Evolutionary conservation across 805 yeast genomes (phyloP).

Genomic region (Debaryomyces castellii): DNA sequence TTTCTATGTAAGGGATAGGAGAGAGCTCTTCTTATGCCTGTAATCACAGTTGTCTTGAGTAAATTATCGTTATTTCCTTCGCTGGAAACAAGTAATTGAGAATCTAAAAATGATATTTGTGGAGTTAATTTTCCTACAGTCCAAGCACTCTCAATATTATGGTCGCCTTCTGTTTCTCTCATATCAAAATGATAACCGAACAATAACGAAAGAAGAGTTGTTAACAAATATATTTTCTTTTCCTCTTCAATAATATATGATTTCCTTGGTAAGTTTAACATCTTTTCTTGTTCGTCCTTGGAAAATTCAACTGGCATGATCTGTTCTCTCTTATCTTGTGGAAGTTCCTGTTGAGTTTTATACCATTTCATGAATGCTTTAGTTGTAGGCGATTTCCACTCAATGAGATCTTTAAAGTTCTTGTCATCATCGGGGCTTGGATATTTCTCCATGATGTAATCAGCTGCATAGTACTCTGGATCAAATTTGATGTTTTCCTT

Average conservation of each 20-base stretch:
- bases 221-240: slow-evolving; percentile 50
- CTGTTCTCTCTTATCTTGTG: slow-evolving; percentile 18
- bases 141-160: slow-evolving; percentile 90
- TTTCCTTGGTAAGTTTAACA: slow-evolving; percentile 68
- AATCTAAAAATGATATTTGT: slow-evolving; percentile 71
- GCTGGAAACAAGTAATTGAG: slow-evolving; percentile 41
- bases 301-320: slow-evolving; percentile 53
- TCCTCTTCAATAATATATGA: slow-evolving; percentile 55
- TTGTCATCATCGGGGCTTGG: slow-evolving; percentile 55
- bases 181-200: slow-evolving; percentile 76
- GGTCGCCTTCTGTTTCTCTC: slow-evolving; percentile 68
- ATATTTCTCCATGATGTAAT: slow-evolving; percentile 61
- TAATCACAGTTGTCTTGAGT: slow-evolving; percentile 54
- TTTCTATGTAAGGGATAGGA: slow-evolving; percentile 79
- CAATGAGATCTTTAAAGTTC: slow-evolving; percentile 43
- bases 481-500: slow-evolving; percentile 78
- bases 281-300: slow-evolving; percentile 59
- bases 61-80: slow-evolving; percentile 21
- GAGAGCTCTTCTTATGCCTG: slow-evolving; percentile 71
- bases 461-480: slow-evolving; percentile 86
- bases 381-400: slow-evolving; percentile 53
- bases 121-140: slow-evolving; percentile 85
- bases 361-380: slow-evolving; percentile 48
- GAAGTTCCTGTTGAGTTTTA: slow-evolving; percentile 30
- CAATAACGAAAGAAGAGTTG: slow-evolving; percentile 62